Percentiles rank a stretch among this genome's conserved stretches.
These are phyloP conservation scores for Coemansia sp. DNA, from an alignment of 192 early-diverging fungal genomes.

Conservation along the genomic window DNA sequence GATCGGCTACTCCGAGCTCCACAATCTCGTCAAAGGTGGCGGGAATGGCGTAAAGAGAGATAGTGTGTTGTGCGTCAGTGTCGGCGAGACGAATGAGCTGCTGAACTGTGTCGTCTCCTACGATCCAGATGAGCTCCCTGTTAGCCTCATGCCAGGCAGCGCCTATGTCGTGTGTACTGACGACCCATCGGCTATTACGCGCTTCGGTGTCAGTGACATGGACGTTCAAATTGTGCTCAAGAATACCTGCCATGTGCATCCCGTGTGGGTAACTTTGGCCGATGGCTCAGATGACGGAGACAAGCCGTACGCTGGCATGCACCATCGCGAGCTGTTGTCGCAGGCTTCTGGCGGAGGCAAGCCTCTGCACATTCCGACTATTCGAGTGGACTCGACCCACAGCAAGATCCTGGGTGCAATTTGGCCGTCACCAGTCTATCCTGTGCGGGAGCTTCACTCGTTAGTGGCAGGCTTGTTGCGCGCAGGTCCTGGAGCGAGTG, in stretches of 20 bases:
- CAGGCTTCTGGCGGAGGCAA: background rate
- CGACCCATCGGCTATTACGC: background rate
- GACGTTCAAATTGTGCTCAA: background rate
- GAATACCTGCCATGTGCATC: background rate
- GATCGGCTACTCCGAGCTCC: background rate
- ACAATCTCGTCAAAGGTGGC: background rate
- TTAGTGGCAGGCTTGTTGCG: background rate
- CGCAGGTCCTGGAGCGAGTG: background rate
- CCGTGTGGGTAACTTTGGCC: background rate
- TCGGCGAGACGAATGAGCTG: background rate
- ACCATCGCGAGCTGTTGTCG: background rate
- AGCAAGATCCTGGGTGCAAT: background rate
- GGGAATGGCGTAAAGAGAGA: background rate
- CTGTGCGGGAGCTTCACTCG: constrained; percentile 1
- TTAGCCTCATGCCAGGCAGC: constrained; percentile 7
- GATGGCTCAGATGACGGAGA: background rate
- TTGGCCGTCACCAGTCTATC: background rate
- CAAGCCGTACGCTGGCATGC: background rate
- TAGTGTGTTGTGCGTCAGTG: background rate
- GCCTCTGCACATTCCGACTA: background rate
- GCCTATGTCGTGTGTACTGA: constrained; percentile 26
- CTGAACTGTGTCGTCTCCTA: constrained; percentile 10
- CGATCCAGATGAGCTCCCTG: constrained; percentile 7
- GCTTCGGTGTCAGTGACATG: background rate
- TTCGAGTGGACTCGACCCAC: constrained; percentile 1